These are phyloP conservation scores for Saxophila tyrrhenica DNA, from an alignment of 495 filamentous ascomycete species.

Conservation along the genomic window DNA sequence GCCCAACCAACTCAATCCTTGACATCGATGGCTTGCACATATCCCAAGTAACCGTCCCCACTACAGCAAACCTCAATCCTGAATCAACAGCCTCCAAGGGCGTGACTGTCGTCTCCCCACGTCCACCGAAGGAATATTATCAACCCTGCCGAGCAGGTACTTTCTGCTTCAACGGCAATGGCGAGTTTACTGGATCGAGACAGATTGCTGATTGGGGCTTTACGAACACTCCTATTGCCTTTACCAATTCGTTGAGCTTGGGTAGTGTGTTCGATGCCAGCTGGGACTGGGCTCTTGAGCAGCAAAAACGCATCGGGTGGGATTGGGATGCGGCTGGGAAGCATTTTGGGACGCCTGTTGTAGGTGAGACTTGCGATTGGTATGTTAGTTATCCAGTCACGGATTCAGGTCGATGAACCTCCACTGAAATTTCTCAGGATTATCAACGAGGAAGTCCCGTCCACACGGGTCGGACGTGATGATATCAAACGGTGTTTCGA, in stretches of 20 bases:
- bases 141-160: conserved; percentile 39
- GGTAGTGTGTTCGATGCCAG: conserved; percentile 37
- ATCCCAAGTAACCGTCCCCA: conserved; percentile 36
- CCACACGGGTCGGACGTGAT: neutral
- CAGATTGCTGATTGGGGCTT: conserved; percentile 44
- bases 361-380: conserved; percentile 44
- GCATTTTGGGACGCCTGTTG: conserved; percentile 29
- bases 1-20: conserved; percentile 39
- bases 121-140: conserved; percentile 34
- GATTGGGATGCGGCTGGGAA: conserved; percentile 35
- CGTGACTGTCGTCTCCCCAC: conserved; percentile 41
- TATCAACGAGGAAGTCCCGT: conserved; percentile 29
- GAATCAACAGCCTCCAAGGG: conserved; percentile 30
- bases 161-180: conserved; percentile 44
- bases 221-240: conserved; percentile 38
- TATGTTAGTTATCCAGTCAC: too few relatives aligned
- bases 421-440: too few relatives aligned
- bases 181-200: conserved; percentile 42
- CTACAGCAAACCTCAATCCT: conserved; percentile 15
- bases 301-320: conserved; percentile 24
- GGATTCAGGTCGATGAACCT: neutral
- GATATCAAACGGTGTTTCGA: conserved; percentile 2
- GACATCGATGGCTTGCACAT: conserved; percentile 41
- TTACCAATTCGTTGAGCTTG: conserved; percentile 41
- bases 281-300: conserved; percentile 37